Evolutionary conservation across 768 basidiomycete genomes (phyloP).

Genomic region (Trametes sanguinea): DNA sequence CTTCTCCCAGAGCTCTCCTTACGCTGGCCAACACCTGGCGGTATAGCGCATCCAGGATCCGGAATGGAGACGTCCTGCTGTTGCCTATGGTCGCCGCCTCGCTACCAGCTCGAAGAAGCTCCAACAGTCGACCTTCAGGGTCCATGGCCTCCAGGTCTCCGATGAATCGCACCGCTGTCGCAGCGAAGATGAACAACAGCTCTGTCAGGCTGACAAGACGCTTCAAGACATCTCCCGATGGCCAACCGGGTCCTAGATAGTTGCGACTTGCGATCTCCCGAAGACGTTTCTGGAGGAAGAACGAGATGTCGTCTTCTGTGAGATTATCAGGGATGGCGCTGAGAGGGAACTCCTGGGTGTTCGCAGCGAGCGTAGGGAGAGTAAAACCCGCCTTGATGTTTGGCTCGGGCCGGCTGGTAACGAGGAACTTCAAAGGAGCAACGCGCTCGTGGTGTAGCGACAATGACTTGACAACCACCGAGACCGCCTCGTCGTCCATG

Average conservation of each 20-base stretch:
- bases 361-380: not conserved
- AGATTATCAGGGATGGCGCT: not conserved
- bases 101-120: not conserved
- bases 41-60: constrained; percentile 22
- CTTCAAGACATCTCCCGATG: not conserved
- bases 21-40: not conserved
- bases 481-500: constrained; percentile 4
- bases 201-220: not conserved
- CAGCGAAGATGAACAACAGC: constrained; percentile 27
- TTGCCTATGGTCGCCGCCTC: not conserved
- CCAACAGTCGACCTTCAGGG: not conserved
- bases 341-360: not conserved
- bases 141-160: constrained; percentile 4
- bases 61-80: not conserved
- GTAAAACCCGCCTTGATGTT: not conserved
- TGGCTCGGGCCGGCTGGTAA: constrained; percentile 20
- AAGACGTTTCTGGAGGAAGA: not conserved
- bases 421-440: constrained; percentile 15
- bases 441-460: not conserved
- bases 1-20: not conserved
- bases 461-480: constrained; percentile 8
- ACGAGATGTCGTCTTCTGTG: not conserved
- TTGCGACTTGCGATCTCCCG: not conserved
- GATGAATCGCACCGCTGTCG: constrained; percentile 25
- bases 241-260: not conserved